Conservation (phyloP, 805 yeast genomes). For the Cyberlindnera mycetangii region DNA sequence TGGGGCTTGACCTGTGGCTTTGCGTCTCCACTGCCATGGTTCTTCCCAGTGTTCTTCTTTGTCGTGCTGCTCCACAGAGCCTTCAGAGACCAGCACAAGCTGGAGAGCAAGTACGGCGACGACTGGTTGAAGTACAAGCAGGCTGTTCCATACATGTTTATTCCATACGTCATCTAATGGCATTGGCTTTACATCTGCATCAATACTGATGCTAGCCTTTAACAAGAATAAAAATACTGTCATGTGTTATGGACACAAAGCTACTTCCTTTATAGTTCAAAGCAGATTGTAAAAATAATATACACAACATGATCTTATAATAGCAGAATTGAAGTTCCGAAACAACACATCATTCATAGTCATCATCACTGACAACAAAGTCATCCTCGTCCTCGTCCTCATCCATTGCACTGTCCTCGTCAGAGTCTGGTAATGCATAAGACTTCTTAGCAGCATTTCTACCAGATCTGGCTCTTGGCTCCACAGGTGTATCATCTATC, state of each 20-base stretch:
- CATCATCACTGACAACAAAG: conserved; percentile 15
- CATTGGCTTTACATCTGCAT: too few species aligned
- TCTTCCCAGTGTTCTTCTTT: conserved; percentile 89
- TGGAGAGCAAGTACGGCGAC: conserved; percentile 83
- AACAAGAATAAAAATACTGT: too few species aligned
- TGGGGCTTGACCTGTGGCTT: conserved; percentile 95
- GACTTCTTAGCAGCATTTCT: conserved; percentile 20
- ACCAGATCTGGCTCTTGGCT: conserved; percentile 20
- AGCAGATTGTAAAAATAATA: neutral
- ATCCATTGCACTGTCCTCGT: conserved; percentile 6
- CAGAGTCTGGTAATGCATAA: conserved; percentile 13
- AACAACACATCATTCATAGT: conserved; percentile 16
- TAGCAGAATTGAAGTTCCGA: neutral
- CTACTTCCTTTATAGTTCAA: too few species aligned
- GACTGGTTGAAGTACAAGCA: conserved; percentile 89
- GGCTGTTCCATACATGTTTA: conserved; percentile 87
- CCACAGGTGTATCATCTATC: conserved; percentile 11
- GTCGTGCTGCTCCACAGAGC: conserved; percentile 88
- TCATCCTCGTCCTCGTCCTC: conserved; percentile 12
- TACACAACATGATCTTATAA: neutral
- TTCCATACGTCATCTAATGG: conserved; percentile 73
- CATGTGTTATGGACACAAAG: too few species aligned
- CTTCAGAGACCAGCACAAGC: conserved; percentile 79
- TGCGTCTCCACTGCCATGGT: conserved; percentile 89
- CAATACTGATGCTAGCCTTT: too few species aligned